Evolutionary conservation across 2,329 filamentous ascomycete species (phyloP).

Genomic region (Lasiodiplodia hormozganensis): DNA sequence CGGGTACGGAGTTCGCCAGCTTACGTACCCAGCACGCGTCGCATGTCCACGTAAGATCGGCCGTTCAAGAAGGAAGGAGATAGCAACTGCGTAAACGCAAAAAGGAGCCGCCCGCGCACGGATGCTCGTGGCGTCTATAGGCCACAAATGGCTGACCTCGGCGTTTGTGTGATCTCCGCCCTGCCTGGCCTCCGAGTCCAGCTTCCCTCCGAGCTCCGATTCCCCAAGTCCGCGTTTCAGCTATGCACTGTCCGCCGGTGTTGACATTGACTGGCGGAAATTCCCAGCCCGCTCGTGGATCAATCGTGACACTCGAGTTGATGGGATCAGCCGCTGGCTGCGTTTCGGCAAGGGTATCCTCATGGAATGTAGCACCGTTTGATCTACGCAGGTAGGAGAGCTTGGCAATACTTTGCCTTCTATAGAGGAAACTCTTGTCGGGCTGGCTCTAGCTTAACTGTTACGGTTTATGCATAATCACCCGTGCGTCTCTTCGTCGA

Average conservation of each 20-base stretch:
- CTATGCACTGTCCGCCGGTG: neutral
- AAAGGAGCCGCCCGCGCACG: neutral
- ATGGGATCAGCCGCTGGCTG: neutral
- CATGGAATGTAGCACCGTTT: neutral
- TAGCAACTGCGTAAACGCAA: neutral
- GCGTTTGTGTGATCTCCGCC: neutral
- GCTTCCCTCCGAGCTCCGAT: neutral
- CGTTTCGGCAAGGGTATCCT: neutral
- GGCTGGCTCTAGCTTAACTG: neutral
- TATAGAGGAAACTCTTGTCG: constrained; percentile 4
- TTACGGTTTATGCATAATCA: neutral
- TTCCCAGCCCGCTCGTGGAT: neutral
- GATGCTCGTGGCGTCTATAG: neutral
- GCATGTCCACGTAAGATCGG: constrained; percentile 18
- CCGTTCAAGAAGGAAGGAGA: neutral
- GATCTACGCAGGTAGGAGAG: neutral
- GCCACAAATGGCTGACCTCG: neutral
- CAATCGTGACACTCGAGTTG: neutral
- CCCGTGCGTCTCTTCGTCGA: neutral
- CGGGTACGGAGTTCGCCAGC: neutral
- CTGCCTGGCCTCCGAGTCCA: neutral
- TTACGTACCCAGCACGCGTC: constrained; percentile 15
- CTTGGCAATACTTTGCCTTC: neutral
- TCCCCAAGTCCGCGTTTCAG: neutral
- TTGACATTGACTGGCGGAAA: neutral